Base-by-base conservation (phyloP, 768 basidiomycete genomes). In the Lyophyllum shimeji region DNA sequence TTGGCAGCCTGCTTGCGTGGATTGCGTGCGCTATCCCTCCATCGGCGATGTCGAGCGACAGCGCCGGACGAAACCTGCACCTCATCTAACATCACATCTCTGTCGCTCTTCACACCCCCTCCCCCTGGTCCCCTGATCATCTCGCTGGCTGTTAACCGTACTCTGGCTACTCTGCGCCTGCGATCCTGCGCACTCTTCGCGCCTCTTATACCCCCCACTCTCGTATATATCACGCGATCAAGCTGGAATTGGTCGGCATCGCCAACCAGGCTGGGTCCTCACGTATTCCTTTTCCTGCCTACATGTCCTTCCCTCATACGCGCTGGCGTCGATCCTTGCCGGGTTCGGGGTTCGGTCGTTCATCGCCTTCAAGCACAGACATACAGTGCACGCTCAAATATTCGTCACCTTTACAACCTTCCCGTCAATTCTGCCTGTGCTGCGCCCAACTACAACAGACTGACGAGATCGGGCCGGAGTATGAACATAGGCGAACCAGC, bases 181-280 rank as follows among this genome's bases (percentile, higher is more conserved):
- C 24, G 23, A 45, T 45, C 13, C 13, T 39, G 13, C 37, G 13
- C 45, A 46, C 27, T 4, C 9, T 17, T 43, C 23, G 23, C 37
- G 40, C 17, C 6, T 23, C 25, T 3, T 47, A 58, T 58, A 58
- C 53, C 50, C 48, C 23, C 39, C 43, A 21, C 31, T 23, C 40
- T 23, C 13, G 34, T 39, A 47, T 51, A 47, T 50, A 49, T 18
- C 48, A 42, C 23, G 23, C 37, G 13, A 31, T 42, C 50, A 40
- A 53, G 53, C 57, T 54, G 57, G 51, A 33, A 48, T 53, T 46
- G 57, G 20, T 50, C 18, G 23, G 44, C 50, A 42, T 45, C 47
- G 33, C 45, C 31, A 37, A 9, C 53, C 25, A 46, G 25, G 27
- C 25, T 46, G 24, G 45, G 17, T 24, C 52, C 46, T 40, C 21